A percentile compares a stretch with the other conserved stretches of the same genome.
These are phyloP conservation scores for Yamadazyma insecticola DNA, from an alignment of 805 yeast species.

Conservation along the genomic window DNA sequence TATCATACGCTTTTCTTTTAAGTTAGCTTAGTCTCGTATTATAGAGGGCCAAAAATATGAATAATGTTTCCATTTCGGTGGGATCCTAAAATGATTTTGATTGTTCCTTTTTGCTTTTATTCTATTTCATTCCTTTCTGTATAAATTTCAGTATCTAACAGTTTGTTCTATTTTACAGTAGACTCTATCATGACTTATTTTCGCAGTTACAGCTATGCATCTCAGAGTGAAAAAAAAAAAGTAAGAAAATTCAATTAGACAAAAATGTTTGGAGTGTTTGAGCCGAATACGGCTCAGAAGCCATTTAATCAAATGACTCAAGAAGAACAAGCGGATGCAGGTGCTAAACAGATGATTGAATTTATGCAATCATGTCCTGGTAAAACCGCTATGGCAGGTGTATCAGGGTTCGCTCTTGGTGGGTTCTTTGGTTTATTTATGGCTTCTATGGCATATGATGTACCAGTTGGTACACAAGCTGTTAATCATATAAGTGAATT, in stretches of 20 bases:
- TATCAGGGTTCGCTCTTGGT: slow-evolving; percentile 89
- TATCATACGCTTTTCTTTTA: too few relatives aligned
- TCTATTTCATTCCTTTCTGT: too few relatives aligned
- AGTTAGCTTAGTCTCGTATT: too few relatives aligned
- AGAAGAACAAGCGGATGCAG: slow-evolving; percentile 90
- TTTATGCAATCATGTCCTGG: slow-evolving; percentile 95
- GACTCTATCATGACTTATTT: too few relatives aligned
- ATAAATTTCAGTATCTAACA: too few relatives aligned
- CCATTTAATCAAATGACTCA: slow-evolving; percentile 60
- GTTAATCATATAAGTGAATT: slow-evolving; percentile 67
- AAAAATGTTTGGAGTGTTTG: slow-evolving; percentile 37
- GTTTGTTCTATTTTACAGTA: too few relatives aligned
- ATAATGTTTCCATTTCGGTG: too few relatives aligned
- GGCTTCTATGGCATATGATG: slow-evolving; percentile 82
- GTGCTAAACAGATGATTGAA: slow-evolving; percentile 77
- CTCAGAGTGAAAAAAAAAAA: slow-evolving; percentile 2
- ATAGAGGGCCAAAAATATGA: too few relatives aligned
- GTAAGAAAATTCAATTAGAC: too few relatives aligned
- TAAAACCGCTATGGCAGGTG: slow-evolving; percentile 86
- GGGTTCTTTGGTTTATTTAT: slow-evolving; percentile 94
- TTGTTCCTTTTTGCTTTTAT: too few relatives aligned
- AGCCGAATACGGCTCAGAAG: slow-evolving; percentile 31
- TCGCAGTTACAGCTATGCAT: not conserved
- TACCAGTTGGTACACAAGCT: slow-evolving; percentile 59
- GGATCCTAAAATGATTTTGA: too few relatives aligned